Evolutionary conservation across 2,329 filamentous ascomycete species (phyloP).

Genomic region (Aspergillus costaricaensis): DNA sequence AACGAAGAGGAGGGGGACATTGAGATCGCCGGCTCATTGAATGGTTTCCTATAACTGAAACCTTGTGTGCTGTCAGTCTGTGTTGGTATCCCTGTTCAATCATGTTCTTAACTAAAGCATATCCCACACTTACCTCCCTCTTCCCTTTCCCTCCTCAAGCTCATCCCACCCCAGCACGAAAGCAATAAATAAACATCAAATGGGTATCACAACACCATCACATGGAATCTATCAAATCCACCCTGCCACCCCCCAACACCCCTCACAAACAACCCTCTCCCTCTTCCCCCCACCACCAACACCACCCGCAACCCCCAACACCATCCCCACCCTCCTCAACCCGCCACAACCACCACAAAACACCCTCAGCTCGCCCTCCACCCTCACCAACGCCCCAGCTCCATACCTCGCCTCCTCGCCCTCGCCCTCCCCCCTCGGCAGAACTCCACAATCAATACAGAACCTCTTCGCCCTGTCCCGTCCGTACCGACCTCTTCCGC

Average conservation of each 20-base stretch:
- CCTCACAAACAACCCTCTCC: background rate
- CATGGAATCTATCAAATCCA: background rate
- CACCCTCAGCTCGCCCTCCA: constrained; percentile 24
- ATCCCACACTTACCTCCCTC: background rate
- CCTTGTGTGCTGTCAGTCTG: too few species aligned
- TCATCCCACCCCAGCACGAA: too few species aligned
- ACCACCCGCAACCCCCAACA: background rate
- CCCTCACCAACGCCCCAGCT: constrained; percentile 24
- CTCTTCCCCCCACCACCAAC: background rate
- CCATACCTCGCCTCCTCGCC: constrained; percentile 29
- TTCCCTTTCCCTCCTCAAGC: background rate
- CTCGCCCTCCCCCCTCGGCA: constrained; percentile 11
- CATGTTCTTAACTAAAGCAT: background rate
- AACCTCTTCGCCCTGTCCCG: constrained; percentile 27
- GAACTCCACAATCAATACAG: constrained; percentile 31
- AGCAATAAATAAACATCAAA: too few species aligned
- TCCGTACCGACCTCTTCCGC: constrained; percentile 21
- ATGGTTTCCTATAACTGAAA: background rate
- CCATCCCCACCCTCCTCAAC: constrained; percentile 11
- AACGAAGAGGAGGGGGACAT: background rate
- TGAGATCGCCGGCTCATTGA: background rate
- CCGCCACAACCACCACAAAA: constrained; percentile 27
- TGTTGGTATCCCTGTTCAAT: background rate
- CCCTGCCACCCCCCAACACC: background rate
- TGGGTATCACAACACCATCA: background rate